Base-by-base conservation (phyloP, 192 early-diverging fungal genomes). In the Coemansia guatemalensis region DNA sequence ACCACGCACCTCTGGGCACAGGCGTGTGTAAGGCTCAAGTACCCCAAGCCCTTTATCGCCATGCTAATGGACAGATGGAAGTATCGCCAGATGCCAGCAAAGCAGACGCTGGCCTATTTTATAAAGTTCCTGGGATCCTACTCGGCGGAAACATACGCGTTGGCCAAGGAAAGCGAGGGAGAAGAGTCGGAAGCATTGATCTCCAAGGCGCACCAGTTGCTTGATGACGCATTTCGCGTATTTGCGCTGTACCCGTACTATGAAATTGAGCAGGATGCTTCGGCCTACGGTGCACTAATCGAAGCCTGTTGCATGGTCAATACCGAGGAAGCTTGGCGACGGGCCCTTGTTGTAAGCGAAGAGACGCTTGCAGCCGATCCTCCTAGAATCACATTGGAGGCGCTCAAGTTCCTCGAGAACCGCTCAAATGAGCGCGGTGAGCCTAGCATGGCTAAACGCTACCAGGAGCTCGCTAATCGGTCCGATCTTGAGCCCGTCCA, bases 201-300 rank as follows among this genome's bases (percentile, higher is more conserved):
- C n/a, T n/a, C 29, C 1, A 26, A 27, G 5, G 48, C 49, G 0
- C 61, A 65, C 6, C 7, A 35, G 54, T 21, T 64, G 50, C 55
- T 82, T 11, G 74, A 76, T 25, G 70, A 76, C 33, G 70, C 64
- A 14, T 82, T 75, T 54, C 53, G 69, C 2, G 48, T 82, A 48
- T 82, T 82, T 75, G 79, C 69, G 2, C 71, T 76, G 17, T 73
- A 73, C 39, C 69, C 65, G 12, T 75, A 67, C 57, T 82, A 75
- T 48, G 63, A 49, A 11, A 27, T 82, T 1, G 9, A 33, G 1
- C 27, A 71, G 9, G 70, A 69, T 26, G 69, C 79, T 1, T 11
- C 23, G 0, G 73, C 69, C 0, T 82, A 82, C 24, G 79, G 79
- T 7, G 79, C 73, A 9, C 50, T 76, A 17, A 68, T 82, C 0